Evolutionary conservation across 169 alveolate genomes (phyloP).

Genomic region (Eimeria tenella): DNA sequence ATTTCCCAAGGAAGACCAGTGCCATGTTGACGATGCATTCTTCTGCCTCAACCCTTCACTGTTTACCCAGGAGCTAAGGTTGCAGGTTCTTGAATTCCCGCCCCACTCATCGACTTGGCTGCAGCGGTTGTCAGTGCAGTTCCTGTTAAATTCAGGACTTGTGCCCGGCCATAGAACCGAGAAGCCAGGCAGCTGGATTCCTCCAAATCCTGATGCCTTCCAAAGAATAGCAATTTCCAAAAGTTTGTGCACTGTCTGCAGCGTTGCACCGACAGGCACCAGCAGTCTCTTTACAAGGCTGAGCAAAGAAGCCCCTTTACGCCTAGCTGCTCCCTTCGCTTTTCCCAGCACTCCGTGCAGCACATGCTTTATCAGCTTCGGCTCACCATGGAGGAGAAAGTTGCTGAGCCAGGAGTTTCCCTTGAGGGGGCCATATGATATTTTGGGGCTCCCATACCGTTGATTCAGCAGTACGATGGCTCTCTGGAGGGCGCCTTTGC

Average conservation of each 20-base stretch:
- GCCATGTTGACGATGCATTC: not conserved
- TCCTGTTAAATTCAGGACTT: not conserved
- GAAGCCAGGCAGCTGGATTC: not conserved
- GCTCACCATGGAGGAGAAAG: not conserved
- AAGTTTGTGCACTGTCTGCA: conserved; percentile 31
- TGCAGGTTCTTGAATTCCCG: not conserved
- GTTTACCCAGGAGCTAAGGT: conserved; percentile 8
- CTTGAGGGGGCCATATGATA: not conserved
- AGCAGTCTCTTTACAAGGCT: not conserved
- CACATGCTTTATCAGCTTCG: conserved; percentile 14
- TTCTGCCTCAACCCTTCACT: conserved; percentile 7
- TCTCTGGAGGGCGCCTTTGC: not conserved
- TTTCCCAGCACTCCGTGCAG: not conserved
- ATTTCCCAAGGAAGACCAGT: conserved; percentile 6
- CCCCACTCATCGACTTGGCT: not conserved
- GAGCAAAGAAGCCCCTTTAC: not conserved
- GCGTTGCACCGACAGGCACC: not conserved
- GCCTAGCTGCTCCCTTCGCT: not conserved
- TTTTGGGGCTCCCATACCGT: not conserved
- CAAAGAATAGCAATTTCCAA: not conserved
- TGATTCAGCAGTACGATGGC: not conserved
- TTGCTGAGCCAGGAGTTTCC: not conserved
- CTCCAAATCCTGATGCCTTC: not conserved
- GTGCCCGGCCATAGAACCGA: not conserved
- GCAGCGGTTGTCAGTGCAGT: not conserved